phyloP scores from a whole-genome alignment of 441 rosid genomes.

The Corymbia calophylla region DNA sequence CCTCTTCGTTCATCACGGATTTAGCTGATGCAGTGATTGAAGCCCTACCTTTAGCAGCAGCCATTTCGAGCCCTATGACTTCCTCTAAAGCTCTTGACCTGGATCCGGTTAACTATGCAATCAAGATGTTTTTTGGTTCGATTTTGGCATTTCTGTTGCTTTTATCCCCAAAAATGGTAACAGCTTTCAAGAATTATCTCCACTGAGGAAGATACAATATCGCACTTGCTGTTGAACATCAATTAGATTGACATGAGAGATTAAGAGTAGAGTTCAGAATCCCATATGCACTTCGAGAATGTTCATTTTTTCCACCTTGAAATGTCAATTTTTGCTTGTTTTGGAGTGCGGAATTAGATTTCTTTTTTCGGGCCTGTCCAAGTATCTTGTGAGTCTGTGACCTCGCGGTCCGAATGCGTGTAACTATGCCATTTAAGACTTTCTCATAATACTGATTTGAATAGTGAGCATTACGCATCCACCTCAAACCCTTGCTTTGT shows the following conservation, averaged over 20 bases:
- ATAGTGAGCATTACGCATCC: not conserved
- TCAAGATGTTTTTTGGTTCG: slow-evolving; percentile 73
- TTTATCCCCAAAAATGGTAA: slow-evolving; percentile 51
- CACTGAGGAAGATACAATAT: not conserved
- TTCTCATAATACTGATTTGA: not conserved
- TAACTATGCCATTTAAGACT: not conserved
- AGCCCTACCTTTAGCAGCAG: slow-evolving; percentile 71
- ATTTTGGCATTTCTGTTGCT: slow-evolving; percentile 63
- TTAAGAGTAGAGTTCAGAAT: not conserved
- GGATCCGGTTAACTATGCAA: slow-evolving; percentile 40
- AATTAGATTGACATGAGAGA: not conserved
- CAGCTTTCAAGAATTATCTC: slow-evolving; percentile 50
- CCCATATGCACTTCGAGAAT: not conserved
- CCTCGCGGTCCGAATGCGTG: not conserved
- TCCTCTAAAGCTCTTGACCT: slow-evolving; percentile 30
- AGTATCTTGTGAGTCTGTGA: not conserved
- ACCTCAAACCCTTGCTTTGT: not conserved
- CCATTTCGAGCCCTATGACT: slow-evolving; percentile 26
- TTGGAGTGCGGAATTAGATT: not conserved
- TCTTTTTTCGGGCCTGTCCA: not conserved
- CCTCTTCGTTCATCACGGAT: slow-evolving; percentile 74
- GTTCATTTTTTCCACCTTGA: not conserved
- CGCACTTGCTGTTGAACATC: not conserved
- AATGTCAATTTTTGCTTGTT: not conserved
- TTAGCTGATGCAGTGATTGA: slow-evolving; percentile 92